phyloP scores from a whole-genome alignment of 2,329 filamentous ascomycete genomes.

The Sphaceloma murrayae region DNA sequence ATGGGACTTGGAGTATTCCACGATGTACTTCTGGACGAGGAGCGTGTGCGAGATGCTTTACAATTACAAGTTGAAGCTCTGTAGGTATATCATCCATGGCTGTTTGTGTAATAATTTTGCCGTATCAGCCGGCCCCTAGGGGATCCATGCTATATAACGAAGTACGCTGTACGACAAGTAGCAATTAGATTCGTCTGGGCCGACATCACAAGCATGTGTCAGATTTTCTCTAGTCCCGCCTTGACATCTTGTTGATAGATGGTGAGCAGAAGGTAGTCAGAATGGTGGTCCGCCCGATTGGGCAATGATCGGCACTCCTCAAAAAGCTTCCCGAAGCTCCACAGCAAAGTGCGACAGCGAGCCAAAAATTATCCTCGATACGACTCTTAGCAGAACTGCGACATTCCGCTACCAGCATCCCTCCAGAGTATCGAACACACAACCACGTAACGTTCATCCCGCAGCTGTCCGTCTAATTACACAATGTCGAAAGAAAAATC shows the following conservation, averaged over 20 bases:
- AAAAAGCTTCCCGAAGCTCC: conserved; percentile 5
- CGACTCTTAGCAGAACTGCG: too few species aligned
- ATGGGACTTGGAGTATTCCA: neutral
- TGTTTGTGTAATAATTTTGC: neutral
- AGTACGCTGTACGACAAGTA: neutral
- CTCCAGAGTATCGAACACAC: too few species aligned
- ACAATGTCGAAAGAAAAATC: conserved; percentile 34
- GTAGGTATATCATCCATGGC: conserved; percentile 3
- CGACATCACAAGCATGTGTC: too few species aligned
- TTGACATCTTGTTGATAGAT: neutral
- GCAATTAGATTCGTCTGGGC: too few species aligned
- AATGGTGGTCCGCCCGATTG: neutral
- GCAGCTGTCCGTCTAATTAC: neutral
- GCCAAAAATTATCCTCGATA: conserved; percentile 14
- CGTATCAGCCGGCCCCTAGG: too few species aligned
- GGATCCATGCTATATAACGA: neutral
- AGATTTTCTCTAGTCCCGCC: too few species aligned
- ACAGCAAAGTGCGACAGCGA: conserved; percentile 5
- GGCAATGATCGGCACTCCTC: conserved; percentile 9
- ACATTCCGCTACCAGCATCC: too few species aligned
- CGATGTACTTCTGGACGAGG: neutral
- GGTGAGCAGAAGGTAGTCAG: neutral
- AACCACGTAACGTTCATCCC: neutral
- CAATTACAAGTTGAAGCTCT: conserved; percentile 11
- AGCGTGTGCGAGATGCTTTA: neutral